A percentile compares a stretch with the other conserved stretches of the same genome.
Conservation (phyloP, 768 basidiomycete genomes). For the Rhodocollybia butyracea region DNA sequence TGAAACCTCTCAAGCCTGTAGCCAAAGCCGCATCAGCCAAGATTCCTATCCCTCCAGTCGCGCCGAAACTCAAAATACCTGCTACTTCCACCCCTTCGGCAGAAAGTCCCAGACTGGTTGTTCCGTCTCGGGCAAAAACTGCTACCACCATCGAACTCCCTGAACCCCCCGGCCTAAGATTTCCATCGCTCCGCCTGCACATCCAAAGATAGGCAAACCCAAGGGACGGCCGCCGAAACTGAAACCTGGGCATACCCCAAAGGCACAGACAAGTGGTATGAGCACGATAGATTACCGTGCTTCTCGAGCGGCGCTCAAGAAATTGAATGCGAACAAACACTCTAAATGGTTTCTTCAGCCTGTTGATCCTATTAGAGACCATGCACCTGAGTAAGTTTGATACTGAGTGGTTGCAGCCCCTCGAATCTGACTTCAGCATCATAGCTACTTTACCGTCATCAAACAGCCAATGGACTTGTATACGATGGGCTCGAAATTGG, state of each 20-base stretch:
- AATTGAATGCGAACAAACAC: conserved; percentile 71
- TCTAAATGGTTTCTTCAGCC: conserved; percentile 77
- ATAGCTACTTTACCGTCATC: conserved; percentile 86
- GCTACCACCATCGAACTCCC: conserved; percentile 9
- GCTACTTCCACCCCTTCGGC: conserved; percentile 18
- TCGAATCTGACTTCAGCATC: background rate
- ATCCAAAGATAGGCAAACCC: conserved; percentile 11
- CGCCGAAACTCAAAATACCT: conserved; percentile 61
- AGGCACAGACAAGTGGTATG: conserved; percentile 79
- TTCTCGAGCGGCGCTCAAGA: conserved; percentile 75
- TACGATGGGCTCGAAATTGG: conserved; percentile 83
- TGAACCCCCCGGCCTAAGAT: conserved; percentile 18
- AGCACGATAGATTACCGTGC: conserved; percentile 69
- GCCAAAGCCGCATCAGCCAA: conserved; percentile 22
- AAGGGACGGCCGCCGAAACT: conserved; percentile 18
- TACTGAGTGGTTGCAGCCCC: background rate
- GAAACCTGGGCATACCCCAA: conserved; percentile 52
- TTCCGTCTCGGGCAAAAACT: conserved; percentile 19
- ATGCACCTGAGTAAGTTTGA: conserved; percentile 73
- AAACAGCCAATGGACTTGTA: conserved; percentile 94
- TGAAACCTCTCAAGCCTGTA: conserved; percentile 35
- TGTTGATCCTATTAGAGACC: conserved; percentile 94
- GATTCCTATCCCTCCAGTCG: conserved; percentile 35
- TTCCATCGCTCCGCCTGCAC: conserved; percentile 17
- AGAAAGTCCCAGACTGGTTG: background rate